Conservation (phyloP, 805 yeast species). For the Alloascoidea africana region DNA sequence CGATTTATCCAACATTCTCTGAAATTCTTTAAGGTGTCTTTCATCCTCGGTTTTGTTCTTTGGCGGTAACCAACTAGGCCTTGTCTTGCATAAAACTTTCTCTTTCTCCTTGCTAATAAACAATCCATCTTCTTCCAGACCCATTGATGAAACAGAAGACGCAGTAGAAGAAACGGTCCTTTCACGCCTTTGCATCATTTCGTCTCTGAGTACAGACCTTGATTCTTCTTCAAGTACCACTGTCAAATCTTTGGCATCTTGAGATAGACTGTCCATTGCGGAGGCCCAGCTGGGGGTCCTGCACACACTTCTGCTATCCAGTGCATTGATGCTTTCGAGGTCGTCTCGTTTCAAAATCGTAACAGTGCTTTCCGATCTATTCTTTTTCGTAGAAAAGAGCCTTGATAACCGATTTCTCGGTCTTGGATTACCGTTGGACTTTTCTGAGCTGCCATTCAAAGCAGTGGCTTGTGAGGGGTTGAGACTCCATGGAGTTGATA, state of each 20-base stretch:
- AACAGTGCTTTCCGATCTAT: not conserved
- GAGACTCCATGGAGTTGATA: conserved; percentile 24
- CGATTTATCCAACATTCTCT: conserved; percentile 15
- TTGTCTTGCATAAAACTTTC: conserved; percentile 19
- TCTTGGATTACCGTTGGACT: no score
- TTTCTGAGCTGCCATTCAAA: not conserved
- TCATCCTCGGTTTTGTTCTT: conserved; percentile 35
- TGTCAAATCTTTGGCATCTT: no score
- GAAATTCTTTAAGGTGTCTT: conserved; percentile 39
- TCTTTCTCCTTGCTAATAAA: not conserved
- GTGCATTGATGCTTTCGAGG: not conserved
- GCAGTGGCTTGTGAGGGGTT: not conserved
- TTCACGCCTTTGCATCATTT: not conserved
- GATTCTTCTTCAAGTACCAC: no score
- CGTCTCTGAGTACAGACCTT: not conserved
- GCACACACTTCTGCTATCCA: not conserved
- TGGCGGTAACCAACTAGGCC: conserved; percentile 58
- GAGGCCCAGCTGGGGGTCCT: not conserved
- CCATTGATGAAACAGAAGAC: not conserved
- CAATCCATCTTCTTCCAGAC: not conserved
- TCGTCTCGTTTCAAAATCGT: no score
- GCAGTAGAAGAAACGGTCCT: not conserved
- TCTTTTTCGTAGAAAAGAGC: not conserved
- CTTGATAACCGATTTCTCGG: not conserved
- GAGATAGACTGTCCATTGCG: not conserved